Percentiles rank a stretch among this genome's conserved stretches.
Evolutionary conservation across 768 basidiomycete species (phyloP).

Genomic region (Chalciporus chontae): DNA sequence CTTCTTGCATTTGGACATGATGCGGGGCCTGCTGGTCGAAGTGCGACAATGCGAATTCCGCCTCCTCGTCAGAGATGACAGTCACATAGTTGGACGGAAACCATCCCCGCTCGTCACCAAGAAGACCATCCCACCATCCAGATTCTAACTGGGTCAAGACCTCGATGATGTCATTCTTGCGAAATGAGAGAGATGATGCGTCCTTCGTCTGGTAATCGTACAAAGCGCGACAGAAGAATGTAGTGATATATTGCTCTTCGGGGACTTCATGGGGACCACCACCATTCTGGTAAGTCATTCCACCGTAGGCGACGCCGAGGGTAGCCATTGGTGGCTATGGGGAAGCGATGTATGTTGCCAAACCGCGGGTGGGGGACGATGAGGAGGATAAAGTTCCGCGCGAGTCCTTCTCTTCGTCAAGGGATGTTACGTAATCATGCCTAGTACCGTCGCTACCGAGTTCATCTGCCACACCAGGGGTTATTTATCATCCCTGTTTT

Average conservation of each 20-base stretch:
- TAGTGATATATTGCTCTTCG: conserved; percentile 60
- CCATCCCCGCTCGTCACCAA: conserved; percentile 90
- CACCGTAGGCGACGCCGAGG: conserved; percentile 21
- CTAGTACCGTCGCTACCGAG: conserved; percentile 13
- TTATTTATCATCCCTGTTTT: conserved; percentile 3
- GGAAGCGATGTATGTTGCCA: neutral
- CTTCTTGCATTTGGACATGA: conserved; percentile 13
- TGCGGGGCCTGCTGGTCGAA: conserved; percentile 14
- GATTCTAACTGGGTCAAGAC: conserved; percentile 87
- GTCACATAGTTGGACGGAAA: conserved; percentile 96
- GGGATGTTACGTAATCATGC: conserved; percentile 25
- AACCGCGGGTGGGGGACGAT: conserved; percentile 5
- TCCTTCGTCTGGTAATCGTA: conserved; percentile 92
- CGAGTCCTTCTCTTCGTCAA: conserved; percentile 10
- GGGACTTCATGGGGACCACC: conserved; percentile 28
- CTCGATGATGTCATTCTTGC: conserved; percentile 86
- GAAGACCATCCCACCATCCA: conserved; percentile 98
- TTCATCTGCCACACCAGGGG: neutral
- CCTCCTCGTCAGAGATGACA: conserved; percentile 75
- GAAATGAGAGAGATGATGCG: conserved; percentile 84
- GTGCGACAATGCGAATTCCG: conserved; percentile 56
- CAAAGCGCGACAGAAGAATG: conserved; percentile 86
- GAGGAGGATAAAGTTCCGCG: conserved; percentile 9
- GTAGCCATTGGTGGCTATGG: conserved; percentile 22
- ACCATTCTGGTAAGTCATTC: conserved; percentile 18